phyloP scores from a whole-genome alignment of 129 eudicot species.

The Tanacetum coccineum region DNA sequence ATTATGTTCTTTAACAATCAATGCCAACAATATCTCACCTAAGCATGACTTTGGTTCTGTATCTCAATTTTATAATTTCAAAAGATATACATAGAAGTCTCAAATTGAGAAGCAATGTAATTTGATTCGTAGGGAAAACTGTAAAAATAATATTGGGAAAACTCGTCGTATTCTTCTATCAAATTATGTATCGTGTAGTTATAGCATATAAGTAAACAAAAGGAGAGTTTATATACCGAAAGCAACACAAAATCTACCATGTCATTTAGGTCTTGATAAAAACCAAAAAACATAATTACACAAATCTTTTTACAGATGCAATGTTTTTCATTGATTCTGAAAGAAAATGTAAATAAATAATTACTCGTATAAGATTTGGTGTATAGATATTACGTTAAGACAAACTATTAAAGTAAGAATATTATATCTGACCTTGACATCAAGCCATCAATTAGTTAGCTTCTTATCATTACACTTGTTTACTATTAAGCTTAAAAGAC shows the following conservation, averaged over 20 bases:
- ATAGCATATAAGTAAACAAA: too few species aligned
- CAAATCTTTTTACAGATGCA: too few species aligned
- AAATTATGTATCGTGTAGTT: background rate
- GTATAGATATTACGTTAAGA: too few species aligned
- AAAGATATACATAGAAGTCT: background rate
- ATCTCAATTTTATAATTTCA: background rate
- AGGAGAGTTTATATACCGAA: too few species aligned
- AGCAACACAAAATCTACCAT: background rate
- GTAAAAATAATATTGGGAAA: too few species aligned
- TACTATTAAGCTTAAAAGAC: background rate
- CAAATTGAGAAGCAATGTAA: too few species aligned
- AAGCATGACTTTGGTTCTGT: slow-evolving; percentile 20
- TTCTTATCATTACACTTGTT: slow-evolving; percentile 9
- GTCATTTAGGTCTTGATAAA: background rate
- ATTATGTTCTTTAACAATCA: slow-evolving; percentile 20
- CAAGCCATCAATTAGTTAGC: slow-evolving; percentile 1
- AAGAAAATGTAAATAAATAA: too few species aligned
- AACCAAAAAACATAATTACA: too few species aligned
- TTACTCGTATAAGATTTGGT: too few species aligned
- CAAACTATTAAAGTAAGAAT: background rate
- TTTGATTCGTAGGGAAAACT: too few species aligned
- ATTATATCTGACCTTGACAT: background rate
- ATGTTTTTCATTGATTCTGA: too few species aligned
- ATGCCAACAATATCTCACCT: slow-evolving; percentile 33
- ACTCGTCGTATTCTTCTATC: too few species aligned